These are phyloP conservation scores for Chionographis japonica DNA, from an alignment of 106 monocot species.

Conservation along the genomic window DNA sequence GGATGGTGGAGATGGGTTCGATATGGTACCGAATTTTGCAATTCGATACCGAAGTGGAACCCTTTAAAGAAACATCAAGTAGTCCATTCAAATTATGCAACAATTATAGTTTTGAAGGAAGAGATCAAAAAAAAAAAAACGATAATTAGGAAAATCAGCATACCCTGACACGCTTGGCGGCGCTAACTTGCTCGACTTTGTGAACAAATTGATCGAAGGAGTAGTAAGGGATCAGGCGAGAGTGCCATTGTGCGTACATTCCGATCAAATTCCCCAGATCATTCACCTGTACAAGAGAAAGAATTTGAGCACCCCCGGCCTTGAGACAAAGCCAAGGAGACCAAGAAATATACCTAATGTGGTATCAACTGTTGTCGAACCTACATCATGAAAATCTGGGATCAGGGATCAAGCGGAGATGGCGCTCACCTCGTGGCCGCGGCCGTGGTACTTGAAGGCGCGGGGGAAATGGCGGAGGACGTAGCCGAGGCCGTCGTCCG, in stretches of 20 bases:
- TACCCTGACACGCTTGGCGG: slow-evolving; percentile 75
- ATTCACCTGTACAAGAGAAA: slow-evolving; percentile 34
- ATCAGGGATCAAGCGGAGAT: neutral
- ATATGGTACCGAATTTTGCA: no score
- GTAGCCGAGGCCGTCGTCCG: slow-evolving; percentile 88
- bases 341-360: neutral
- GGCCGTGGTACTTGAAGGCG: slow-evolving; percentile 77
- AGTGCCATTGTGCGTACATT: slow-evolving; percentile 81
- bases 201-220: slow-evolving; percentile 84
- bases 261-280: slow-evolving; percentile 78
- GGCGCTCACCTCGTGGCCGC: slow-evolving; percentile 72
- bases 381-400: no score
- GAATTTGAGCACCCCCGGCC: neutral
- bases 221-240: slow-evolving; percentile 77
- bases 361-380: no score
- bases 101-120: no score
- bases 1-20: no score
- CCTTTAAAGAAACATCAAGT: no score
- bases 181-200: slow-evolving; percentile 76
- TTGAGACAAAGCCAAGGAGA: neutral
- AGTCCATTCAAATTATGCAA: no score
- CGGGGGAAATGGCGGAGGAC: slow-evolving; percentile 83
- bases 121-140: no score
- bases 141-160: slow-evolving; percentile 7
- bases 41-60: no score